Conservation (phyloP, 73 alveolate genomes). For the Symbiodinium pilosum region DNA sequence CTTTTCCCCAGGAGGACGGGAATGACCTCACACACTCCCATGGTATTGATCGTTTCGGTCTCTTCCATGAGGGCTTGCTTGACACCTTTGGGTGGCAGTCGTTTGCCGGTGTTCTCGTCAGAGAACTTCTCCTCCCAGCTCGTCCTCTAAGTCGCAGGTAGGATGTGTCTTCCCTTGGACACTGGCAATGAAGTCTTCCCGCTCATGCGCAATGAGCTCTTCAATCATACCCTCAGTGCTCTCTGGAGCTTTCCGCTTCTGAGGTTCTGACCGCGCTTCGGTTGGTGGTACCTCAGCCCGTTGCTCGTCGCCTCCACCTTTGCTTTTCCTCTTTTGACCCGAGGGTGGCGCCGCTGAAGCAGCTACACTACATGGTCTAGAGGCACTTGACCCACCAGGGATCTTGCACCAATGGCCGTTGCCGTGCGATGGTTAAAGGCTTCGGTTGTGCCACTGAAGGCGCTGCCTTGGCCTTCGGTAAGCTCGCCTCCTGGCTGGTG, state of each 20-base stretch:
- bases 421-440: not conserved
- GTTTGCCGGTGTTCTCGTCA: slow-evolving; percentile 16
- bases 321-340: not conserved
- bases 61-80: not conserved
- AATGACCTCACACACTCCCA: slow-evolving; percentile 7
- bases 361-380: not conserved
- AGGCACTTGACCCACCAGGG: too few relatives aligned
- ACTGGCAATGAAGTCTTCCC: not conserved
- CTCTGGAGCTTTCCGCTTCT: not conserved
- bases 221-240: not conserved
- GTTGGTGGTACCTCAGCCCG: not conserved
- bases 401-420: not conserved
- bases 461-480: too few relatives aligned
- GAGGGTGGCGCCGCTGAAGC: not conserved
- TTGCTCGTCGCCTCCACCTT: not conserved
- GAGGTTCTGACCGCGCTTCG: not conserved
- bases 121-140: not conserved
- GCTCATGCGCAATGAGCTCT: not conserved
- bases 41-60: not conserved
- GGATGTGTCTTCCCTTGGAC: not conserved
- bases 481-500: not conserved
- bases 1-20: not conserved
- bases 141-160: not conserved
- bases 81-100: not conserved
- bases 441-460: too few relatives aligned